Evolutionary conservation across 495 filamentous ascomycete genomes (phyloP), one percentile per base, ranked within the genome.

Genomic region (Hyphodiscus hymeniophilus): DNA sequence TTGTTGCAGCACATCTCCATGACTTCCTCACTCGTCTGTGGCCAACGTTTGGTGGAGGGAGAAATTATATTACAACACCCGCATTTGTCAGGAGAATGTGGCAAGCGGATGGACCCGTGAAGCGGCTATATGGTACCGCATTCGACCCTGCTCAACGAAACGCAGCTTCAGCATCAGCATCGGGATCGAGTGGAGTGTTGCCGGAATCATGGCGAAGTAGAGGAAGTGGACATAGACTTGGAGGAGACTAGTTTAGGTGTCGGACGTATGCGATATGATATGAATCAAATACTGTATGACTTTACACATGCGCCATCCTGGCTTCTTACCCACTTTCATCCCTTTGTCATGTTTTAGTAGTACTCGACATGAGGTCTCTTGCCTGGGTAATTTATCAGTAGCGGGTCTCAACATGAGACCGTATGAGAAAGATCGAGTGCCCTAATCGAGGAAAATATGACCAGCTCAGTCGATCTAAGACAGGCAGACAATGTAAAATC

Each of bases 1-100:
- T 96, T 22, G 41, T 90, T 31, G 86, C 86, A 15, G 89, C 88
- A 18, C 90, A 95, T 61, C 60, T 89, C 18, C 85, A 89, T 61
- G 84, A 94, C 57, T 96, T 95, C 58, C 61, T 94, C 36, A 88
- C 84, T 2, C 74, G 82, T 33, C 73, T 91, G 23, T 95, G 84
- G 66, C 89, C 90, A 13, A 75, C 79, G 34, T 90, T 90, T 65
- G 89, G 88, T 17, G 82, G 84, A 42, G 89, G 89, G 3, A 65
- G 65, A 23, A 91, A 87, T 56, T 73, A 77, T 43, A 65, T 95
- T 38, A 63, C 63, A 13, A 90, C 89, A 0, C 90, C 89, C 1
- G 56, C 42, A 0, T 76, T 85, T 42, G 60, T 95, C 44, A 76
- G 72, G 43, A 65, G 75, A 38, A 72, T 80, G 54, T 84, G 87